Evolutionary conservation across 257 asterid genomes (phyloP).

Genomic region (Rehmannia glutinosa): DNA sequence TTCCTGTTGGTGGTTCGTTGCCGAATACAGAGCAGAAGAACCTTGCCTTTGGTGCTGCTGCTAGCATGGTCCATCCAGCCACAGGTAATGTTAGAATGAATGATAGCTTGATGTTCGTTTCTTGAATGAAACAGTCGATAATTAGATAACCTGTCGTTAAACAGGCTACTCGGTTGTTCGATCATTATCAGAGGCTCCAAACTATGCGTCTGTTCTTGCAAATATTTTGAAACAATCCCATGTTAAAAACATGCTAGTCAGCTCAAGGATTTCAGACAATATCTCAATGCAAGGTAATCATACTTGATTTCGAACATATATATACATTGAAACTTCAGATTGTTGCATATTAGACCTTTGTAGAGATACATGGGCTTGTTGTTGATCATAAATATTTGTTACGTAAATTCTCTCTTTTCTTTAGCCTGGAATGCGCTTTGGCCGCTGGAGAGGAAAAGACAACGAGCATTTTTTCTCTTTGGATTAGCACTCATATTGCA

Average conservation of each 20-base stretch:
- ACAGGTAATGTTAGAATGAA: conserved; percentile 50
- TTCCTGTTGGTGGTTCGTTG: conserved; percentile 98
- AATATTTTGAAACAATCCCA: conserved; percentile 51
- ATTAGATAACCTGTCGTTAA: not conserved
- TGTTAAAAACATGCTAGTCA: conserved; percentile 34
- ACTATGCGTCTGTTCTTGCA: conserved; percentile 82
- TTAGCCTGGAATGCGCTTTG: conserved; percentile 98
- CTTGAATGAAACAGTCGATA: not conserved
- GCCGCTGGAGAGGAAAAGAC: conserved; percentile 96
- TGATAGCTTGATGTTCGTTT: not conserved
- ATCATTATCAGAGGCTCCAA: conserved; percentile 97
- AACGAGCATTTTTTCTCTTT: conserved; percentile 91
- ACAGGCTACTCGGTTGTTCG: conserved; percentile 96
- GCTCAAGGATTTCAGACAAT: conserved; percentile 37
- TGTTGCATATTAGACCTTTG: not conserved
- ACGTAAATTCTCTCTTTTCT: conserved; percentile 7
- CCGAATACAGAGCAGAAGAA: conserved; percentile 94
- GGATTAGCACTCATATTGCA: conserved; percentile 92
- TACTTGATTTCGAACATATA: not conserved
- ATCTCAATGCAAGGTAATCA: conserved; percentile 80
- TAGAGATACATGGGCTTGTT: not conserved
- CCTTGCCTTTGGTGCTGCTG: conserved; percentile 99
- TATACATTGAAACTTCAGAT: not conserved
- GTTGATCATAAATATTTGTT: not conserved
- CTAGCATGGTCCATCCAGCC: conserved; percentile 99